These are phyloP conservation scores for Zymoseptoria brevis DNA, from an alignment of 2,329 filamentous ascomycete species.

Conservation along the genomic window DNA sequence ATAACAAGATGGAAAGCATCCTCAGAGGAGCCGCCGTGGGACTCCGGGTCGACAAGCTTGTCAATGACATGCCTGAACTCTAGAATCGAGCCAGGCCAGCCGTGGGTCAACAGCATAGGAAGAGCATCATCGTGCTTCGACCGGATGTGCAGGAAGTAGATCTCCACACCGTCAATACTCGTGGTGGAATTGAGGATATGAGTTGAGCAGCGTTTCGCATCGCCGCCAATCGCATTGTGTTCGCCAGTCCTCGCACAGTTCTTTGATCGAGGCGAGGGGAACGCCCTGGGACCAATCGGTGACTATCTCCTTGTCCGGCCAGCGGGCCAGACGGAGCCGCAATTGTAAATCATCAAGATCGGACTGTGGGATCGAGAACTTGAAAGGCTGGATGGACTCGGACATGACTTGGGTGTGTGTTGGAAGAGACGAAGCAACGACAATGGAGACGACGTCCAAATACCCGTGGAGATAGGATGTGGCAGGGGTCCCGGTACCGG, in stretches of 20 bases:
- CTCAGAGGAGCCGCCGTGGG: constrained; percentile 12
- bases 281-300: constrained; percentile 49
- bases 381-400: not conserved
- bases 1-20: constrained; percentile 42
- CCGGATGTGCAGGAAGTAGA: constrained; percentile 47
- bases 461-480: no score
- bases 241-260: constrained; percentile 50
- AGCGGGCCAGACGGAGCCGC: not conserved
- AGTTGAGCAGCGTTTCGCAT: constrained; percentile 37
- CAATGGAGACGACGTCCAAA: no score
- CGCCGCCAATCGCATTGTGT: constrained; percentile 49
- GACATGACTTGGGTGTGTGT: not conserved
- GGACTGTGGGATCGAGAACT: not conserved
- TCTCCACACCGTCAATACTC: constrained; percentile 32
- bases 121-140: constrained; percentile 34
- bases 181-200: constrained; percentile 44
- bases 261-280: constrained; percentile 50
- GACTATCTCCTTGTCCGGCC: no score
- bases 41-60: constrained; percentile 21
- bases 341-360: not conserved
- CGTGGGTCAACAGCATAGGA: constrained; percentile 28
- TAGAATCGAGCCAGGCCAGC: constrained; percentile 30
- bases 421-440: no score
- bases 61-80: constrained; percentile 26
- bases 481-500: no score